A percentile compares a stretch with the other conserved stretches of the same genome.
phyloP scores from a whole-genome alignment of 2,329 filamentous ascomycete genomes.

The Aspergillus sp. region DNA sequence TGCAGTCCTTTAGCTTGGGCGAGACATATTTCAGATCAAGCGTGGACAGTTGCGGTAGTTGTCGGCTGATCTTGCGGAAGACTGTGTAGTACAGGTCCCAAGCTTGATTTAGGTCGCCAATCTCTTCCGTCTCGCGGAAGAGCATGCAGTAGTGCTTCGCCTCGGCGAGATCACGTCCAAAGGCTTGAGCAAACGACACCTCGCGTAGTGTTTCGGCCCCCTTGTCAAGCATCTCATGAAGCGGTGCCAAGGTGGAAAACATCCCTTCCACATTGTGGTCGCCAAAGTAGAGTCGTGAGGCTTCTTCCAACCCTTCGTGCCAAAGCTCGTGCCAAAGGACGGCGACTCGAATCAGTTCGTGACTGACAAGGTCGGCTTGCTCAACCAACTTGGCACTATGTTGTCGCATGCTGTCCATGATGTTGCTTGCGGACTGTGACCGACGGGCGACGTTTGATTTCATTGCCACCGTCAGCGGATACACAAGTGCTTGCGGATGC shows the following conservation, averaged over 20 bases:
- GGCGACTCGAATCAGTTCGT: constrained; percentile 94
- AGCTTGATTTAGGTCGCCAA: constrained; percentile 93
- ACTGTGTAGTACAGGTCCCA: constrained; percentile 99
- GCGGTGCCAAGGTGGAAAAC: constrained; percentile 85
- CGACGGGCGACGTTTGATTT: constrained; percentile 88
- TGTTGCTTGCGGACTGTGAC: constrained; percentile 83
- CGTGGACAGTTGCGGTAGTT: constrained; percentile 88
- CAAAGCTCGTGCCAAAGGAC: constrained; percentile 98
- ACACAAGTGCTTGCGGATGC: constrained; percentile 95
- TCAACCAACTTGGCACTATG: constrained; percentile 92
- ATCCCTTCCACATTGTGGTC: constrained; percentile 98
- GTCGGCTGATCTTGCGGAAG: constrained; percentile 91
- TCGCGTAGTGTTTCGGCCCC: constrained; percentile 93
- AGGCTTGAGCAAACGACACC: constrained; percentile 96
- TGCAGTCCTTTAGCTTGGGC: constrained; percentile 83
- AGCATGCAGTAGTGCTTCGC: constrained; percentile 95
- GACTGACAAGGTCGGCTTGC: constrained; percentile 92
- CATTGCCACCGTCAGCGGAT: constrained; percentile 96
- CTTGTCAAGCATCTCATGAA: constrained; percentile 88
- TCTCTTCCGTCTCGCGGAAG: constrained; percentile 84
- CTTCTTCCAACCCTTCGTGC: constrained; percentile 98
- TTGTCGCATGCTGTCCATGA: constrained; percentile 98
- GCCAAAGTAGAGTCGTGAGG: constrained; percentile 93
- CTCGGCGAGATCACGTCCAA: constrained; percentile 92
- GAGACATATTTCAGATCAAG: constrained; percentile 97